These are phyloP conservation scores for Hawksworthiomyces lignivorus DNA, from an alignment of 2,329 filamentous ascomycete genomes.

Conservation along the genomic window DNA sequence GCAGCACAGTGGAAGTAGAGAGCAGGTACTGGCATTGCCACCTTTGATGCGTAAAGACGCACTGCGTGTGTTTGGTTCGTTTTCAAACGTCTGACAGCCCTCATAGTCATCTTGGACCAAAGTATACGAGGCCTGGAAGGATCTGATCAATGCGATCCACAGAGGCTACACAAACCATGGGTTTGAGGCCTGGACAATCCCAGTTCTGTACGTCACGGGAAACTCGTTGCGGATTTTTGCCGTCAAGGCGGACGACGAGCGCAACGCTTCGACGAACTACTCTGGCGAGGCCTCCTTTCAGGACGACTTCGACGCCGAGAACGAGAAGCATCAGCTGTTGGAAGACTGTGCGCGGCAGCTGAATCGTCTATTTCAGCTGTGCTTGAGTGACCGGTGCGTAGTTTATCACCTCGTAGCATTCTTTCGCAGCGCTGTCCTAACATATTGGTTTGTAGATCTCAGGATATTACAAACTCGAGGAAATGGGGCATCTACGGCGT, in stretches of 20 bases:
- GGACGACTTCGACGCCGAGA: constrained; percentile 73
- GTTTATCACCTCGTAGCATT: too few relatives aligned
- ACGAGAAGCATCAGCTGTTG: constrained; percentile 73
- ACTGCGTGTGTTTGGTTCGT: too few relatives aligned
- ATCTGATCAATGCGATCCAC: constrained; percentile 67
- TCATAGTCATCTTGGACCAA: constrained; percentile 60
- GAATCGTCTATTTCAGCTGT: constrained; percentile 86
- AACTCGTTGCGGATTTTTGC: constrained; percentile 84
- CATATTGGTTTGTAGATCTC: constrained; percentile 49
- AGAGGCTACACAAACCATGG: constrained; percentile 70
- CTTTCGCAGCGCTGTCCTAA: too few relatives aligned
- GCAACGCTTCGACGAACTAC: constrained; percentile 32
- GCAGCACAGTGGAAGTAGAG: neutral
- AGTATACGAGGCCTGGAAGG: constrained; percentile 85
- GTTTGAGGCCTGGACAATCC: constrained; percentile 87
- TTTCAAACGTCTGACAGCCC: neutral
- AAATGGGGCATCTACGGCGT: constrained; percentile 98
- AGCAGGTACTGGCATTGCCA: too few relatives aligned
- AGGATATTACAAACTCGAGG: constrained; percentile 67
- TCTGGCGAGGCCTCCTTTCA: constrained; percentile 46
- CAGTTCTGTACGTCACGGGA: constrained; percentile 78
- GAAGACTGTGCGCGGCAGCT: constrained; percentile 87
- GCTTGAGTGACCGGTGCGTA: constrained; percentile 81
- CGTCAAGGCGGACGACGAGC: constrained; percentile 77
- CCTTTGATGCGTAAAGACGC: too few relatives aligned